These are phyloP conservation scores for Uromyces viciae-fabae DNA, from an alignment of 1,284 basidiomycete genomes.

Conservation along the genomic window DNA sequence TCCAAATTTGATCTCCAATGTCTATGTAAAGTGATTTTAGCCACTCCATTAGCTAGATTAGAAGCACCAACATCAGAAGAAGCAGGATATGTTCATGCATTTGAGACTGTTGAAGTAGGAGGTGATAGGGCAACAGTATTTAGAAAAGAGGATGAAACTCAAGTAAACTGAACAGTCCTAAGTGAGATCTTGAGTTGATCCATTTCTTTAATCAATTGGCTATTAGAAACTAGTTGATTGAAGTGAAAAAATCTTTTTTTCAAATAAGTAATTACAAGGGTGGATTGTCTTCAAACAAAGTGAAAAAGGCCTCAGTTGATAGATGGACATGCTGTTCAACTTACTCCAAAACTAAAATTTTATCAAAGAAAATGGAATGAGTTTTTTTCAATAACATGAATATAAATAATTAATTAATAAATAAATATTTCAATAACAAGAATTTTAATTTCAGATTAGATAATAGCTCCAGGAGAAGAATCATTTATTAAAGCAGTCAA, in stretches of 20 bases:
- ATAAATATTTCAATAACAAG: constrained; percentile 49
- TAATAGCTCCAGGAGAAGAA: constrained; percentile 54
- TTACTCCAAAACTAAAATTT: constrained; percentile 77
- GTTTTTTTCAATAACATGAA: no score
- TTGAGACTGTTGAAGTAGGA: constrained; percentile 93
- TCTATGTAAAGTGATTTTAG: constrained; percentile 88
- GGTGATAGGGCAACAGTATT: constrained; percentile 97
- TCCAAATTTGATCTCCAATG: constrained; percentile 97
- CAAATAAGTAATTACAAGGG: no score
- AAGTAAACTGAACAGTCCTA: constrained; percentile 80
- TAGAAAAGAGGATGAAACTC: constrained; percentile 69
- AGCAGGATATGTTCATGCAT: constrained; percentile 85
- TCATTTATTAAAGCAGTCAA: constrained; percentile 54
- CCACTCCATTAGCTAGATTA: constrained; percentile 89
- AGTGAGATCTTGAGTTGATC: no score
- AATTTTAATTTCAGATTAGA: constrained; percentile 54
- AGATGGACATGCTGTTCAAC: constrained; percentile 65
- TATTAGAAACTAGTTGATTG: no score
- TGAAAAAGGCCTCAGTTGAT: constrained; percentile 71
- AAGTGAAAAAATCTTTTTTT: no score
- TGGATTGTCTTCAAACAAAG: constrained; percentile 86
- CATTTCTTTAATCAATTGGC: no score
- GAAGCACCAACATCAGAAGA: constrained; percentile 96
- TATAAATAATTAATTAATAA: no score
- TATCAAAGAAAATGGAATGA: no score